Percentiles rank a stretch among this genome's conserved stretches.
These are phyloP conservation scores for Phragmites australis DNA, from an alignment of 176 grass and related monocot genomes.

Conservation along the genomic window DNA sequence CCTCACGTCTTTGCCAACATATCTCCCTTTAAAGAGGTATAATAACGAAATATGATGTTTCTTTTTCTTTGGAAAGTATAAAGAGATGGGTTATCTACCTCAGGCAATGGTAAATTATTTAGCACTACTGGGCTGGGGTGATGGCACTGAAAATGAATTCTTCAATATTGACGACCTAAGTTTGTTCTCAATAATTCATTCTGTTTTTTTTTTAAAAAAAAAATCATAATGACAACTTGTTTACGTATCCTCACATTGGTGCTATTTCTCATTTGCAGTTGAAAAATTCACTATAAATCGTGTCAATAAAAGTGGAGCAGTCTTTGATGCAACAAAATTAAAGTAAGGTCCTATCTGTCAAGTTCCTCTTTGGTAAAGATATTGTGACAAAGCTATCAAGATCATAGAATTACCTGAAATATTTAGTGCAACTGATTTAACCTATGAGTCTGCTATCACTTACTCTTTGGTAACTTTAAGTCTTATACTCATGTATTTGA, in stretches of 20 bases:
- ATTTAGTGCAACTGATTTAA: neutral
- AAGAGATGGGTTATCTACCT: slow-evolving; percentile 98
- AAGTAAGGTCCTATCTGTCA: slow-evolving; percentile 53
- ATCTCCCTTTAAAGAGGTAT: neutral
- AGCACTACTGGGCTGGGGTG: slow-evolving; percentile 91
- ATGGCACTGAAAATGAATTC: slow-evolving; percentile 99
- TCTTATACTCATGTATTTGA: neutral
- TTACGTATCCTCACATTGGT: slow-evolving; percentile 9
- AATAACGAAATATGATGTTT: neutral
- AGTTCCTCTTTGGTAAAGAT: neutral
- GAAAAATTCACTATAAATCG: slow-evolving; percentile 89
- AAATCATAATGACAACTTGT: neutral
- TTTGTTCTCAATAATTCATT: slow-evolving; percentile 32
- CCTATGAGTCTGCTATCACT: neutral
- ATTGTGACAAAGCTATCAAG: neutral
- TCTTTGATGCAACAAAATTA: slow-evolving; percentile 88
- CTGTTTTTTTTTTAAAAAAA: neutral
- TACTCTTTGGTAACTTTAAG: neutral
- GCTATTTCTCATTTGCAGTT: slow-evolving; percentile 46
- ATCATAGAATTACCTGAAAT: neutral
- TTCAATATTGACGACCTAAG: slow-evolving; percentile 84
- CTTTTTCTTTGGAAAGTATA: slow-evolving; percentile 66
- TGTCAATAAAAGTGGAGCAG: slow-evolving; percentile 98
- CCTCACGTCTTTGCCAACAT: neutral
- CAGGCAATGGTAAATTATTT: slow-evolving; percentile 98